phyloP scores from a whole-genome alignment of 2,329 filamentous ascomycete species.

The Grosmannia clavigera region DNA sequence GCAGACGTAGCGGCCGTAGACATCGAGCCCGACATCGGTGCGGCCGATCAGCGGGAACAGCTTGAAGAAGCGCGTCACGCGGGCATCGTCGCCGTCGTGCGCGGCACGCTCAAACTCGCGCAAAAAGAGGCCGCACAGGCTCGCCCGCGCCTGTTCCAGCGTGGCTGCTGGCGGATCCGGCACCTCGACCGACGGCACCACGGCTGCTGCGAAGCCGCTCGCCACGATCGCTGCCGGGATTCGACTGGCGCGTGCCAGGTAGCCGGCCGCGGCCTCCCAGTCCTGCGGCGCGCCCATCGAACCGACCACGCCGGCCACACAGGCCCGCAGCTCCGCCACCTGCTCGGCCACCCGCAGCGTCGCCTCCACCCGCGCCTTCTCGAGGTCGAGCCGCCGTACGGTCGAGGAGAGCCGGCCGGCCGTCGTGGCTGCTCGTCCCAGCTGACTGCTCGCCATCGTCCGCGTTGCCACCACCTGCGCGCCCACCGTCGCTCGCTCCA shows the following conservation, averaged over 20 bases:
- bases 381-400: constrained; percentile 76
- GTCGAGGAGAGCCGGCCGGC: constrained; percentile 75
- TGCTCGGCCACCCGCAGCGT: constrained; percentile 90
- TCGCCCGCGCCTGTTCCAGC: constrained; percentile 76
- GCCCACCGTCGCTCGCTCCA: constrained; percentile 77
- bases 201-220: constrained; percentile 77
- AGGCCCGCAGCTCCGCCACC: constrained; percentile 92
- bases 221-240: constrained; percentile 70
- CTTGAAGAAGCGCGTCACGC: constrained; percentile 95
- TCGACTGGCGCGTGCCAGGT: constrained; percentile 70
- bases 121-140: constrained; percentile 78
- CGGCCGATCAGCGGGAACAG: constrained; percentile 88
- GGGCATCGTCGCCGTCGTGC: constrained; percentile 71
- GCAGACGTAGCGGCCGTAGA: constrained; percentile 92
- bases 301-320: constrained; percentile 83
- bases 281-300: constrained; percentile 97
- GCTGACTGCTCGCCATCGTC: constrained; percentile 79
- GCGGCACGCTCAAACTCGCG: constrained; percentile 92
- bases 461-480: constrained; percentile 76
- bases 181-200: constrained; percentile 91
- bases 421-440: constrained; percentile 73
- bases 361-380: constrained; percentile 83
- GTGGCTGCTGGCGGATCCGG: constrained; percentile 84
- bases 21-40: constrained; percentile 78
- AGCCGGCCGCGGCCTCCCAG: constrained; percentile 92